These are phyloP conservation scores for Collybia sp. DNA, from an alignment of 768 basidiomycete species.

Conservation along the genomic window DNA sequence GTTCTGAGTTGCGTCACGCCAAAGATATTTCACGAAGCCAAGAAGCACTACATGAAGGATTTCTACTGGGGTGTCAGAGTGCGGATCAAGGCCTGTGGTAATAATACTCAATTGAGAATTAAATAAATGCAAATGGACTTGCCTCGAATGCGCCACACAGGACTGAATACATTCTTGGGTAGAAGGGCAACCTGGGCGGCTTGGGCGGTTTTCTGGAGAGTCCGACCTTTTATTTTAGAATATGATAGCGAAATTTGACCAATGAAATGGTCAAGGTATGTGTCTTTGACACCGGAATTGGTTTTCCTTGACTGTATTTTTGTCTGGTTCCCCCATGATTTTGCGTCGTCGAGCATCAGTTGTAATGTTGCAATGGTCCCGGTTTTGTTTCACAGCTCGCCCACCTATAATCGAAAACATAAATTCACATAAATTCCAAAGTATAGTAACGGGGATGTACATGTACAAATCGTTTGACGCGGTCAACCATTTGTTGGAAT, in stretches of 20 bases:
- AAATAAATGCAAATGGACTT: conserved; percentile 10
- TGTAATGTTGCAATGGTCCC: background rate
- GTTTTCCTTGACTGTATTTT: background rate
- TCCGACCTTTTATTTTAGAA: no score
- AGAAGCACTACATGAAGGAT: conserved; percentile 38
- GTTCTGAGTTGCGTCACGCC: conserved; percentile 30
- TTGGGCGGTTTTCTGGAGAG: no score
- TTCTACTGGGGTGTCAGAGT: conserved; percentile 37
- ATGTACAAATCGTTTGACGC: conserved; percentile 9
- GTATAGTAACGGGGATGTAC: background rate
- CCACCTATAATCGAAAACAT: conserved; percentile 7
- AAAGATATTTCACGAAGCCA: conserved; percentile 43
- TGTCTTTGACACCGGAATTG: conserved; percentile 2
- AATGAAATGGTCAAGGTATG: conserved; percentile 4
- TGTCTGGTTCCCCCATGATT: background rate
- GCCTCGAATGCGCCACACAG: conserved; percentile 2
- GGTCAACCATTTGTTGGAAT: background rate
- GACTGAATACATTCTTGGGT: background rate
- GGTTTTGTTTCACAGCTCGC: conserved; percentile 6
- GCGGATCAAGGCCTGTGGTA: conserved; percentile 30
- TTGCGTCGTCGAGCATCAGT: background rate
- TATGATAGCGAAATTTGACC: background rate
- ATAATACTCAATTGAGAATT: background rate
- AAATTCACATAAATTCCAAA: background rate
- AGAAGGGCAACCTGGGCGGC: no score